Evolutionary conservation across 2,329 filamentous ascomycete species (phyloP).

Genomic region (Magnaporthiopsis rhizophila): DNA sequence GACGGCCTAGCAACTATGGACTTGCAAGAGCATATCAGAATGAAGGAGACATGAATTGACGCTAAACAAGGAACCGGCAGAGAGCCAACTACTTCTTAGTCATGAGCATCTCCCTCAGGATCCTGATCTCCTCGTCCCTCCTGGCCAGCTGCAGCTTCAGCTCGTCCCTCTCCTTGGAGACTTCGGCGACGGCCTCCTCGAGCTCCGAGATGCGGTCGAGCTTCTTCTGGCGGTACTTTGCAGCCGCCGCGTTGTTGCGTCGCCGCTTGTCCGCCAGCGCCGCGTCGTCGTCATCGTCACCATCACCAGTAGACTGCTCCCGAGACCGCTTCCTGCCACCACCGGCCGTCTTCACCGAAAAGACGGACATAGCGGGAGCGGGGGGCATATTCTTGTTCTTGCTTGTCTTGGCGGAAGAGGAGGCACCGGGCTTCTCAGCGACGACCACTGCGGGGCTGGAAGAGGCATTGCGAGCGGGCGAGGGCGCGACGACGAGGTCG

Average conservation of each 20-base stretch:
- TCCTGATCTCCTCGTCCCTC: slow-evolving; percentile 50
- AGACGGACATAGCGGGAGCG: slow-evolving; percentile 4
- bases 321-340: slow-evolving; percentile 2
- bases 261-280: slow-evolving; percentile 38
- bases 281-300: not conserved
- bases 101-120: slow-evolving; percentile 37
- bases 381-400: slow-evolving; percentile 5
- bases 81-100: slow-evolving; percentile 5
- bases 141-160: slow-evolving; percentile 47
- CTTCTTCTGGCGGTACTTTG: slow-evolving; percentile 56
- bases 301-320: slow-evolving; percentile 5
- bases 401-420: not conserved
- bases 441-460: not conserved
- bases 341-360: slow-evolving; percentile 2
- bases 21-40: too few relatives aligned
- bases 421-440: not conserved
- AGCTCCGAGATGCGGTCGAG: slow-evolving; percentile 50
- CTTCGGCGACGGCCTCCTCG: slow-evolving; percentile 43
- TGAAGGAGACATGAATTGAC: not conserved
- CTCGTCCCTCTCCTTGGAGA: slow-evolving; percentile 47
- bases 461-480: slow-evolving; percentile 1
- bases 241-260: slow-evolving; percentile 55
- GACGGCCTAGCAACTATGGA: too few relatives aligned
- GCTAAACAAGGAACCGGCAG: not conserved
- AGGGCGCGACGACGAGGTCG: slow-evolving; percentile 1